Conservation (phyloP, 495 filamentous ascomycete genomes). For the Penicillium tannophilum region DNA sequence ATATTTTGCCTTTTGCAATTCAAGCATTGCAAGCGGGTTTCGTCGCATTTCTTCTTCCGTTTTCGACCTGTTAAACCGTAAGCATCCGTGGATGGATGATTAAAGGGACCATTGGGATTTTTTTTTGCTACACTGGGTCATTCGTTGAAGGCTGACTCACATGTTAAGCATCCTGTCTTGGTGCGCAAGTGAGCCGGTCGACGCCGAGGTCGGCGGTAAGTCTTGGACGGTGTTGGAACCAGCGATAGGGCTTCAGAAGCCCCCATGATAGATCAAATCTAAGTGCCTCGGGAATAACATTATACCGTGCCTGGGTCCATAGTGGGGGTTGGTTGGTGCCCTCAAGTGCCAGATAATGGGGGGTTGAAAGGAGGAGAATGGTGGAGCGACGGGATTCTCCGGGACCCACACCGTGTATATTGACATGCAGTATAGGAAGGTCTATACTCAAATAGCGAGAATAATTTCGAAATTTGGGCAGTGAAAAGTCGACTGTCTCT, state of each 20-base stretch:
- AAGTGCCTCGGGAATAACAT: background rate
- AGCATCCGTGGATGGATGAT: background rate
- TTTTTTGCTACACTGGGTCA: background rate
- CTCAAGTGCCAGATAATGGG: background rate
- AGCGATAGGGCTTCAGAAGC: background rate
- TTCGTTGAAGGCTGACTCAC: conserved; percentile 7
- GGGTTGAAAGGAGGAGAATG: background rate
- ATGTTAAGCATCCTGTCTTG: conserved; percentile 28
- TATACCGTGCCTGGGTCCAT: background rate
- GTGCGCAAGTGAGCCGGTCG: conserved; percentile 28
- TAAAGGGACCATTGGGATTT: no score
- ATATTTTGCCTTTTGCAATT: conserved; percentile 21
- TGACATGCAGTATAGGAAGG: no score
- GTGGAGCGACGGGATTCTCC: background rate
- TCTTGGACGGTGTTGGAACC: background rate
- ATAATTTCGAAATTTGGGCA: no score
- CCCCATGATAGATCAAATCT: background rate
- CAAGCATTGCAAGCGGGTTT: conserved; percentile 14
- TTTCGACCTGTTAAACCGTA: conserved; percentile 16
- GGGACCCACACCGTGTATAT: background rate
- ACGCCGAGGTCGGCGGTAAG: conserved; percentile 23
- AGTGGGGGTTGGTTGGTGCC: background rate
- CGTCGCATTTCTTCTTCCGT: conserved; percentile 32
- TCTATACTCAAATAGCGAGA: no score
- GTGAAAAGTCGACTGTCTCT: no score